phyloP scores from a whole-genome alignment of 1,284 basidiomycete genomes.

The Sanghuangporus sanghuang region DNA sequence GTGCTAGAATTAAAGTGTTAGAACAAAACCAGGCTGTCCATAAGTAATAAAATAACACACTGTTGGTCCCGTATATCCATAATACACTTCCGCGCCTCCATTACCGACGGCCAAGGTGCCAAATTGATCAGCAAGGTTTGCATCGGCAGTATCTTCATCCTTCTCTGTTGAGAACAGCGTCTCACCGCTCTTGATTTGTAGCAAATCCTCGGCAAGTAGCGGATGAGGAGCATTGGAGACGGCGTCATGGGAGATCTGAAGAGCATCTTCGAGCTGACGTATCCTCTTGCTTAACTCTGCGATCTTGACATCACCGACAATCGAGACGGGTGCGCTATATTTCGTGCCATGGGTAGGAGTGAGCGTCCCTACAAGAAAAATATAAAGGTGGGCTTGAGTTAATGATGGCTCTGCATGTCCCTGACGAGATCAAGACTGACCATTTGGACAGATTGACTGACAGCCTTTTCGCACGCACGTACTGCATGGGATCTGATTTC shows the following conservation, averaged over 20 bases:
- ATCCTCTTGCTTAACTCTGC: conserved; percentile 20
- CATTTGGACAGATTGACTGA: conserved; percentile 16
- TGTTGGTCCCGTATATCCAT: conserved; percentile 7
- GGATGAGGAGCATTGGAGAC: conserved; percentile 22
- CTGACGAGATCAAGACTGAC: neutral
- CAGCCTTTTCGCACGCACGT: conserved; percentile 17
- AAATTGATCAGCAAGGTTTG: conserved; percentile 6
- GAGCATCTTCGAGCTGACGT: conserved; percentile 22
- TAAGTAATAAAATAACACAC: conserved; percentile 3
- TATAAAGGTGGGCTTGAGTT: neutral
- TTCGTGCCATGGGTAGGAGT: neutral
- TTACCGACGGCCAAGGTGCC: conserved; percentile 11
- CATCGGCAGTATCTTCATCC: neutral
- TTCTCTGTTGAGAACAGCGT: neutral
- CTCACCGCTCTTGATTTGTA: conserved; percentile 21
- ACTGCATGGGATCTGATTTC: conserved; percentile 14
- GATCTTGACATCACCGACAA: conserved; percentile 20
- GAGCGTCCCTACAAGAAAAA: neutral
- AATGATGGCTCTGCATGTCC: neutral
- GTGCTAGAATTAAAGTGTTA: neutral
- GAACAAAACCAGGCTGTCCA: neutral
- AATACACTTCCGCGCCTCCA: conserved; percentile 6
- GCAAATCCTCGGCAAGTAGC: conserved; percentile 23
- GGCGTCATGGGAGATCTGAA: conserved; percentile 18
- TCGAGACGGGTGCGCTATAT: conserved; percentile 18